Evolutionary conservation across 495 filamentous ascomycete species (phyloP).

Genomic region (Xylaria bambusicola): DNA sequence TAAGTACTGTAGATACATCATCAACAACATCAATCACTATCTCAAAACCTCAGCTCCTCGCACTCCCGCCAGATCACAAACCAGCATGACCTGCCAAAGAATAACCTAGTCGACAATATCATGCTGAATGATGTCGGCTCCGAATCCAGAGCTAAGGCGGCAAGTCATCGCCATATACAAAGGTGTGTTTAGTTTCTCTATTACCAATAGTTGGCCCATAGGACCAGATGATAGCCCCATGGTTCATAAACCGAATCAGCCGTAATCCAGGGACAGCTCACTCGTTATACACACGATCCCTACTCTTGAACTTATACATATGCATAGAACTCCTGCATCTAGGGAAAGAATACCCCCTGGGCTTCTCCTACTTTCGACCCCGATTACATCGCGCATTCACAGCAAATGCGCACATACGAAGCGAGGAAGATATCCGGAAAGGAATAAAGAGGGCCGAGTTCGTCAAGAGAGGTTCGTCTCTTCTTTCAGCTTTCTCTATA

Average conservation of each 20-base stretch:
- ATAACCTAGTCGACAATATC: too few species aligned
- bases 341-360: constrained; percentile 84
- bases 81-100: too few species aligned
- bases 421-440: constrained; percentile 72
- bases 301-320: neutral
- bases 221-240: too few species aligned
- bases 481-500: too few species aligned
- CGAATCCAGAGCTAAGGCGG: constrained; percentile 62
- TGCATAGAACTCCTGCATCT: constrained; percentile 75
- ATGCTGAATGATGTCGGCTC: constrained; percentile 21
- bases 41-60: too few species aligned
- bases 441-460: constrained; percentile 80
- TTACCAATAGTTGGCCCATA: too few species aligned
- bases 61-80: too few species aligned
- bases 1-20: too few species aligned
- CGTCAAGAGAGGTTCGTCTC: constrained; percentile 75
- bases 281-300: too few species aligned
- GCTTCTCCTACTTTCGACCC: constrained; percentile 79
- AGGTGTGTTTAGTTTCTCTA: constrained; percentile 52
- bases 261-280: too few species aligned
- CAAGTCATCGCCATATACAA: constrained; percentile 92
- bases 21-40: too few species aligned
- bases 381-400: constrained; percentile 84
- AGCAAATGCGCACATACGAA: constrained; percentile 65
- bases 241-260: too few species aligned